A percentile compares a stretch with the other conserved stretches of the same genome.
Evolutionary conservation across 768 basidiomycete genomes (phyloP).

Genomic region (Lanmaoa pseudosensibilis): DNA sequence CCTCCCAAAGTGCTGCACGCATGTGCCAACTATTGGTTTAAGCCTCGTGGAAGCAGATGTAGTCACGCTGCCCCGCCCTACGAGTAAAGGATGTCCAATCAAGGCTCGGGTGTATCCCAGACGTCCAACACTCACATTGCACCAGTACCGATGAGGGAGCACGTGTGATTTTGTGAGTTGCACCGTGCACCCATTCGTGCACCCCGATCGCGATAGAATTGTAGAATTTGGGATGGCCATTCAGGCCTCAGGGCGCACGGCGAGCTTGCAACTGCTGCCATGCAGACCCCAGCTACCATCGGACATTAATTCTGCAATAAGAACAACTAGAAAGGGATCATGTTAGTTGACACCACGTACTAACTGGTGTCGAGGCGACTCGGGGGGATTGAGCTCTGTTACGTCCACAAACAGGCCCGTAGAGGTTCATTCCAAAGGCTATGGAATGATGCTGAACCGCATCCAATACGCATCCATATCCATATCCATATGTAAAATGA

Average conservation of each 20-base stretch:
- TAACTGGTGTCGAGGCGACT: neutral
- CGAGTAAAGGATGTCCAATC: neutral
- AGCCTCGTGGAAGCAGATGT: neutral
- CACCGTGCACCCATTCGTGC: neutral
- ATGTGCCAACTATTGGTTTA: neutral
- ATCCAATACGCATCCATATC: constrained; percentile 1
- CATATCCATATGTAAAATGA: constrained; percentile 11
- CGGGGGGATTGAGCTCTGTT: neutral
- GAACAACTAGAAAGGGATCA: neutral
- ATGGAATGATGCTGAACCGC: neutral
- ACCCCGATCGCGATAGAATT: neutral
- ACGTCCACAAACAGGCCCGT: neutral
- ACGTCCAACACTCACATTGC: constrained; percentile 5
- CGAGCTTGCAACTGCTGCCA: neutral
- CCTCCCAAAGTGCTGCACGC: neutral
- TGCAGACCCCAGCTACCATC: neutral
- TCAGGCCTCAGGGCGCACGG: neutral
- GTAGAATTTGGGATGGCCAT: neutral
- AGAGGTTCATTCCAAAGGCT: neutral
- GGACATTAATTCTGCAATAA: neutral
- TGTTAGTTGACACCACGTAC: constrained; percentile 3
- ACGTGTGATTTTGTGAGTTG: neutral
- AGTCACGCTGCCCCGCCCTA: neutral
- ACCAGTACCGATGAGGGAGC: neutral
- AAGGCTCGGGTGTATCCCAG: neutral